Evolutionary conservation across 1,139 yeast genomes (phyloP).

Genomic region (Hyphopichia buzzinii): DNA sequence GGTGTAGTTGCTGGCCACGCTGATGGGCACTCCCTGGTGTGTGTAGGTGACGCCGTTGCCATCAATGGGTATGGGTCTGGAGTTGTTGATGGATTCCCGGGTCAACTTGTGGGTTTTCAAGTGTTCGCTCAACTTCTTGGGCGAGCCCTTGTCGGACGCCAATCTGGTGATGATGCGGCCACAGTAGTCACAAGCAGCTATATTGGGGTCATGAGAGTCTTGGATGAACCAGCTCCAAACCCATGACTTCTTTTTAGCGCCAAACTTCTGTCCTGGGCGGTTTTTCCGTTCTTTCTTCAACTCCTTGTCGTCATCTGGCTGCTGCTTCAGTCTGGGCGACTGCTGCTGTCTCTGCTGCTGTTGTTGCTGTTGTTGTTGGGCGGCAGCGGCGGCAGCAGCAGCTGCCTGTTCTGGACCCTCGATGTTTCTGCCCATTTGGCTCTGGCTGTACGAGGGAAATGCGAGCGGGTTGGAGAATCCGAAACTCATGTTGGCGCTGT

Average conservation of each 20-base stretch:
- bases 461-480: slow-evolving; percentile 16
- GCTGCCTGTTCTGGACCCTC: slow-evolving; percentile 7
- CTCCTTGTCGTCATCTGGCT: slow-evolving; percentile 10
- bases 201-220: slow-evolving; percentile 44
- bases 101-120: slow-evolving; percentile 53
- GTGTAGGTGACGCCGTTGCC: slow-evolving; percentile 38
- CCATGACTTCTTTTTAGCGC: slow-evolving; percentile 61
- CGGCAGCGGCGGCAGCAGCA: slow-evolving; percentile 11
- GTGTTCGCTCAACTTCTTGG: slow-evolving; percentile 58
- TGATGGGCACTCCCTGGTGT: slow-evolving; percentile 25
- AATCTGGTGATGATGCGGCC: slow-evolving; percentile 48
- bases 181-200: slow-evolving; percentile 56
- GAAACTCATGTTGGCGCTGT: slow-evolving; percentile 15
- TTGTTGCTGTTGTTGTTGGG: slow-evolving; percentile 17
- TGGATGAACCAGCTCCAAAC: slow-evolving; percentile 63
- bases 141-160: slow-evolving; percentile 56
- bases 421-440: slow-evolving; percentile 11
- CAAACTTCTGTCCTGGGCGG: slow-evolving; percentile 52
- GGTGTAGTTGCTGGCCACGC: slow-evolving; percentile 1
- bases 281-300: slow-evolving; percentile 31
- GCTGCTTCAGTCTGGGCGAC: slow-evolving; percentile 12
- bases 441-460: slow-evolving; percentile 22
- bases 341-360: slow-evolving; percentile 16
- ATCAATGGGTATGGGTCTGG: slow-evolving; percentile 37
- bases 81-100: slow-evolving; percentile 32